Conservation (phyloP, 1,284 basidiomycete genomes). For the Tylopilus orsonianus region DNA sequence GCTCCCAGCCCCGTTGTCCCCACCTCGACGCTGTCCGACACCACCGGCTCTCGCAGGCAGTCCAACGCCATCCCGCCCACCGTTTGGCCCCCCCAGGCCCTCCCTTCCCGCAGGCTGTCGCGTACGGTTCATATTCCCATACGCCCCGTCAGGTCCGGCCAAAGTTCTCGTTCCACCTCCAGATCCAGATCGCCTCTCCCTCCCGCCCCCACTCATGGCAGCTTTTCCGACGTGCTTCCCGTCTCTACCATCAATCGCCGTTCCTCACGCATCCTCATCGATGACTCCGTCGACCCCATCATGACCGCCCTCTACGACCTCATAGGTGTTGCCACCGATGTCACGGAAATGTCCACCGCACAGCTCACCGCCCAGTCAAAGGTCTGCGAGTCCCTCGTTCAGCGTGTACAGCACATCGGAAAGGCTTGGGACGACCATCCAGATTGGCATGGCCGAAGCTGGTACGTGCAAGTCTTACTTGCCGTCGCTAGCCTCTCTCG, state of each 20-base stretch:
- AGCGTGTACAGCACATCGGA: conserved; percentile 88
- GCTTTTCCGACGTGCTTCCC: conserved; percentile 57
- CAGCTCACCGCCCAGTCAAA: conserved; percentile 86
- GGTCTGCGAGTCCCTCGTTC: conserved; percentile 83
- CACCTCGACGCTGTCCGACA: conserved; percentile 56
- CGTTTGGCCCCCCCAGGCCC: conserved; percentile 55
- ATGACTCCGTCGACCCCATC: conserved; percentile 85
- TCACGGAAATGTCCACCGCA: conserved; percentile 86
- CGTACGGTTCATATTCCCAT: conserved; percentile 77
- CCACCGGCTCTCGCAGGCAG: conserved; percentile 62
- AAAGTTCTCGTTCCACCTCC: conserved; percentile 93
- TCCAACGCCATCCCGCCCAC: conserved; percentile 47
- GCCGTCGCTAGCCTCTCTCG: conserved; percentile 96
- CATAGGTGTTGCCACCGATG: conserved; percentile 92
- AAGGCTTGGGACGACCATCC: conserved; percentile 96
- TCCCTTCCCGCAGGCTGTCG: conserved; percentile 71
- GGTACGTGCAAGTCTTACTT: conserved; percentile 96
- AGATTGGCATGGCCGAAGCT: conserved; percentile 96
- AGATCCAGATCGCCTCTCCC: conserved; percentile 94
- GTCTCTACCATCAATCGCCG: conserved; percentile 61
- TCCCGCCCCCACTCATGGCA: conserved; percentile 61
- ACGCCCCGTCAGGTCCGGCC: conserved; percentile 66
- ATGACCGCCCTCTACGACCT: conserved; percentile 91
- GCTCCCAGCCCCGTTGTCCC: conserved; percentile 50
- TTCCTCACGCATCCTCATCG: conserved; percentile 70